Evolutionary conservation across 164 flowering plant species (phyloP).

Genomic region (Magnolia changhungtana): DNA sequence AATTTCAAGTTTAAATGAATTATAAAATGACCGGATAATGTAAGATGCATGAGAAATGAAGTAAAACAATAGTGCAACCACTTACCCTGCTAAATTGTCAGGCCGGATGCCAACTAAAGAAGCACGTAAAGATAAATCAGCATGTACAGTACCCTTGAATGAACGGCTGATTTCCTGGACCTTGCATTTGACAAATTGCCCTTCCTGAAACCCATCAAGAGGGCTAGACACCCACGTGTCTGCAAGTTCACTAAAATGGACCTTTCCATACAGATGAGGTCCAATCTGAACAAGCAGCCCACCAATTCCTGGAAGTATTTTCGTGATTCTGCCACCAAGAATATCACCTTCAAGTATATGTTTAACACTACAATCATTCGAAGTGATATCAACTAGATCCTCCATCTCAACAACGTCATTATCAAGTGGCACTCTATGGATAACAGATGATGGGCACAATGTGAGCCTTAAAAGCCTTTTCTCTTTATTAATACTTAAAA

Average conservation of each 20-base stretch:
- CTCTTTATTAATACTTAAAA: constrained; percentile 51
- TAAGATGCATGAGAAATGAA: background rate
- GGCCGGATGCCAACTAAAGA: constrained; percentile 26
- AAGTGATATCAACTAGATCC: constrained; percentile 3
- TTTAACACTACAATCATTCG: constrained; percentile 20
- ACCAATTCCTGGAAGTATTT: constrained; percentile 78
- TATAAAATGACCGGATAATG: background rate
- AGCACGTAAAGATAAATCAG: constrained; percentile 77
- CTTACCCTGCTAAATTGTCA: constrained; percentile 33
- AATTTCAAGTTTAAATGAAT: background rate
- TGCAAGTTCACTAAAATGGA: constrained; percentile 74
- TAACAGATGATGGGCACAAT: constrained; percentile 28
- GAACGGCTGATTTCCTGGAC: constrained; percentile 60
- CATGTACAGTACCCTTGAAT: constrained; percentile 47
- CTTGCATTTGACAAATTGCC: constrained; percentile 87
- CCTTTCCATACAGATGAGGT: constrained; percentile 75
- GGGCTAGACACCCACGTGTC: constrained; percentile 70
- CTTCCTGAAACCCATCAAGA: constrained; percentile 61
- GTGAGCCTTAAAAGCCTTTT: constrained; percentile 60
- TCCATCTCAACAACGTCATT: constrained; percentile 8
- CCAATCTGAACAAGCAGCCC: constrained; percentile 84
- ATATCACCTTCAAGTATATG: constrained; percentile 60
- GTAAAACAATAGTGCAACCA: constrained; percentile 1
- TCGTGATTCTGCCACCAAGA: constrained; percentile 76
- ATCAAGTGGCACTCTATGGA: constrained; percentile 9